Conservation (phyloP, 768 basidiomycete genomes). For the Tremella mesenterica region DNA sequence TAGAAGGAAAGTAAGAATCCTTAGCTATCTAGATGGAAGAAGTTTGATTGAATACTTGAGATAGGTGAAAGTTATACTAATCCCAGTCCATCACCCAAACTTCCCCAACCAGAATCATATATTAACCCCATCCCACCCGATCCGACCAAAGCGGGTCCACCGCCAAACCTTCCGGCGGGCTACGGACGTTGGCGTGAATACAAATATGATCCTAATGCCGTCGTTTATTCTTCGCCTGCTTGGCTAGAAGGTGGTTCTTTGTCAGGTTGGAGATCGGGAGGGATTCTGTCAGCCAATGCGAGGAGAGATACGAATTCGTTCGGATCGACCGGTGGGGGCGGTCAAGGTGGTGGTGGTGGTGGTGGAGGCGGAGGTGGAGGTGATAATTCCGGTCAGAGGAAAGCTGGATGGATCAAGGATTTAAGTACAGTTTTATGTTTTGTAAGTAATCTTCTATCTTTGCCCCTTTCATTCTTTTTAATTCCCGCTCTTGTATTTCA, state of each 20-base stretch:
- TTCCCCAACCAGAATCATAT: conserved; percentile 65
- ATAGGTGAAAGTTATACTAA: not conserved
- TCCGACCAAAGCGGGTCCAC: conserved; percentile 72
- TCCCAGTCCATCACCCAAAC: conserved; percentile 63
- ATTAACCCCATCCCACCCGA: conserved; percentile 67
- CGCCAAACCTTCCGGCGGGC: conserved; percentile 61
- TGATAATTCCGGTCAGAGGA: conserved; percentile 15
- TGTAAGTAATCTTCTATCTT: conserved; percentile 26
- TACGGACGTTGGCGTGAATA: conserved; percentile 59
- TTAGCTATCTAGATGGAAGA: too few relatives aligned
- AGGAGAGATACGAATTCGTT: conserved; percentile 18
- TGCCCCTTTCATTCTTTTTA: too few relatives aligned
- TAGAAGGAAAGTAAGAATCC: too few relatives aligned
- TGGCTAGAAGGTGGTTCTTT: conserved; percentile 40
- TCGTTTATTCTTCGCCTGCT: conserved; percentile 27
- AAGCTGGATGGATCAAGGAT: conserved; percentile 39
- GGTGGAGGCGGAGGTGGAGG: conserved; percentile 21
- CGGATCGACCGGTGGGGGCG: conserved; percentile 13
- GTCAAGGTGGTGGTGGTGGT: conserved; percentile 53
- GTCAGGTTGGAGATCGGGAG: conserved; percentile 34
- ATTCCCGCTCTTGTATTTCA: too few relatives aligned
- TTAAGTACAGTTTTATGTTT: conserved; percentile 42
- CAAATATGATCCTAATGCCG: conserved; percentile 33
- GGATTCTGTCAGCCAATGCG: conserved; percentile 25
- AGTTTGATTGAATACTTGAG: too few relatives aligned